Conservation (phyloP, 768 basidiomycete genomes). For the Boletus sp. region DNA sequence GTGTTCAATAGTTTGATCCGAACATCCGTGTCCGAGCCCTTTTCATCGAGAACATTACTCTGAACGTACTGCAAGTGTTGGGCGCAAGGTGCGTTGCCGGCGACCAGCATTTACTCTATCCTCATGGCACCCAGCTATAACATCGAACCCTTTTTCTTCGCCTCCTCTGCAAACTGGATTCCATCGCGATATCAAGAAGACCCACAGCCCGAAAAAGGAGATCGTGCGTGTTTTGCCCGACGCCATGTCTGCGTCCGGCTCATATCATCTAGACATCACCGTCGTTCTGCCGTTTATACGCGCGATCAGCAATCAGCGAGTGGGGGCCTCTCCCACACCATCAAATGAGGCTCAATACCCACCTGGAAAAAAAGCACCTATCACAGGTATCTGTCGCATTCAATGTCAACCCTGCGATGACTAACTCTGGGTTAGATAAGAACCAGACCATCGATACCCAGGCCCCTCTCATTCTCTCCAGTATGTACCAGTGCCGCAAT, state of each 20-base stretch:
- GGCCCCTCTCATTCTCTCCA: constrained; percentile 28
- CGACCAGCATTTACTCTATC: neutral
- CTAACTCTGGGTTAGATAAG: constrained; percentile 12
- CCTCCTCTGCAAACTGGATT: constrained; percentile 43
- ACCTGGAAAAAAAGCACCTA: constrained; percentile 1
- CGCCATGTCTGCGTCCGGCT: neutral
- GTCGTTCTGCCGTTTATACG: constrained; percentile 44
- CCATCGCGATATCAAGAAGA: constrained; percentile 43
- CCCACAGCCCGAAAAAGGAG: constrained; percentile 24
- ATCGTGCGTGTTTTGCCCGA: constrained; percentile 35
- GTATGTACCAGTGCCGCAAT: constrained; percentile 2
- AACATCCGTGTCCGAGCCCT: constrained; percentile 32
- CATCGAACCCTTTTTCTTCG: constrained; percentile 46
- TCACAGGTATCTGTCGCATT: constrained; percentile 18
- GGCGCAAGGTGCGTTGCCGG: constrained; percentile 33
- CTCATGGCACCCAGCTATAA: constrained; percentile 32
- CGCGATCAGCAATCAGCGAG: constrained; percentile 31
- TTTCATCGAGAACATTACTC: constrained; percentile 37
- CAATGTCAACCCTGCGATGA: neutral
- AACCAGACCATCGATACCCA: constrained; percentile 35
- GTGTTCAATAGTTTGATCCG: constrained; percentile 16
- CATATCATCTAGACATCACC: constrained; percentile 37
- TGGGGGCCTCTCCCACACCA: constrained; percentile 12
- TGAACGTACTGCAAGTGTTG: constrained; percentile 35
- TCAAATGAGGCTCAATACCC: constrained; percentile 11